Evolutionary conservation across 2,329 filamentous ascomycete genomes (phyloP).

Genomic region (Aspergillus brunneoviolaceus): DNA sequence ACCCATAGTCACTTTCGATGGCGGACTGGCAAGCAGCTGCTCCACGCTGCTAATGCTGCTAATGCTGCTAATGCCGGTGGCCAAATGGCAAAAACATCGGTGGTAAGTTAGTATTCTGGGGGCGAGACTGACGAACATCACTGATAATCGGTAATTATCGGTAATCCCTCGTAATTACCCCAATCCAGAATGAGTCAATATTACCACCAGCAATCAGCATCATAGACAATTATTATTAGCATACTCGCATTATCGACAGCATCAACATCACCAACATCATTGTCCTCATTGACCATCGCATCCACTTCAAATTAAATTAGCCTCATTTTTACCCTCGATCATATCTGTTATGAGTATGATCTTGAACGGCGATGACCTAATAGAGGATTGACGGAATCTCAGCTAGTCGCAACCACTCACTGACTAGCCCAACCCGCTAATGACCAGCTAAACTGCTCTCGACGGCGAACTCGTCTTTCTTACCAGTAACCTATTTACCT

Average conservation of each 20-base stretch:
- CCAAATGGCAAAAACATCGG: slow-evolving; percentile 11
- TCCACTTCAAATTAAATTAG: background rate
- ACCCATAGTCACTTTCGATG: slow-evolving; percentile 1
- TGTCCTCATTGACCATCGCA: background rate
- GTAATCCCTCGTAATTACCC: background rate
- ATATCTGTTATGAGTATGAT: background rate
- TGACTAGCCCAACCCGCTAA: background rate
- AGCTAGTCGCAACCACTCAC: background rate
- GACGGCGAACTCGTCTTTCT: slow-evolving; percentile 8
- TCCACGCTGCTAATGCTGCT: background rate
- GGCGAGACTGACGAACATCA: slow-evolving; percentile 4
- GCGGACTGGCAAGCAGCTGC: slow-evolving; percentile 2
- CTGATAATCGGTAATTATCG: background rate
- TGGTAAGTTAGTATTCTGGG: slow-evolving; percentile 5
- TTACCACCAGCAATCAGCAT: background rate
- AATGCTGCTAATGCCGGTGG: slow-evolving; percentile 9
- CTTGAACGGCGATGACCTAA: background rate
- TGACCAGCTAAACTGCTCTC: background rate
- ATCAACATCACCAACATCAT: background rate
- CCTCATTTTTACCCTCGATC: background rate
- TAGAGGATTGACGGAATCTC: background rate
- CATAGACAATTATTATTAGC: background rate
- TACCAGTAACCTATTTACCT: slow-evolving; percentile 9
- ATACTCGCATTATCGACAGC: background rate
- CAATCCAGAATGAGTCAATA: background rate